These are phyloP conservation scores for Fraxinus anomala DNA, from an alignment of 257 asterid genomes.

Conservation along the genomic window DNA sequence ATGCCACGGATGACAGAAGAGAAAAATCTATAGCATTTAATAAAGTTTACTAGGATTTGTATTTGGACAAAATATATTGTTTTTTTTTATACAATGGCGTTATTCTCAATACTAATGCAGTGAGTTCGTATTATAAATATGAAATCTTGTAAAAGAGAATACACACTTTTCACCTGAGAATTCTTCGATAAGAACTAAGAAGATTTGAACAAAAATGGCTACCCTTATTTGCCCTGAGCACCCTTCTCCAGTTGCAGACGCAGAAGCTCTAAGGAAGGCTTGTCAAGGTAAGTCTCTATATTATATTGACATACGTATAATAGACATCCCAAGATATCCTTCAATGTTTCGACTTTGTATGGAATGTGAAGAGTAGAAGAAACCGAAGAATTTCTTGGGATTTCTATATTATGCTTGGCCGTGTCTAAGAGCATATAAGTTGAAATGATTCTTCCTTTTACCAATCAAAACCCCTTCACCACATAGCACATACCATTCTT, in stretches of 20 bases:
- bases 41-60: no score
- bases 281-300: slow-evolving; percentile 49
- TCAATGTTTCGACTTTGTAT: no score
- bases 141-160: background rate
- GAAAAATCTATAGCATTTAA: background rate
- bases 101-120: slow-evolving; percentile 32
- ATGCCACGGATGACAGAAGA: background rate
- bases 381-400: background rate
- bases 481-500: no score
- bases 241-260: slow-evolving; percentile 76
- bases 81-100: slow-evolving; percentile 30
- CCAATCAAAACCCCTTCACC: no score
- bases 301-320: no score
- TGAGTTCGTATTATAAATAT: slow-evolving; percentile 31
- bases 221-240: slow-evolving; percentile 64
- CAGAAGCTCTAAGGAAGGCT: slow-evolving; percentile 77
- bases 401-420: no score
- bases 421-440: no score
- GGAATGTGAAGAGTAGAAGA: no score
- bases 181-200: background rate
- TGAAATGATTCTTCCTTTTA: no score
- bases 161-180: background rate
- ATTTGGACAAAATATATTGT: background rate
- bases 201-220: slow-evolving; percentile 45
- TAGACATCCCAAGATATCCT: background rate